Conservation (phyloP, 1,284 basidiomycete genomes). For the Polyporus tsugae region DNA sequence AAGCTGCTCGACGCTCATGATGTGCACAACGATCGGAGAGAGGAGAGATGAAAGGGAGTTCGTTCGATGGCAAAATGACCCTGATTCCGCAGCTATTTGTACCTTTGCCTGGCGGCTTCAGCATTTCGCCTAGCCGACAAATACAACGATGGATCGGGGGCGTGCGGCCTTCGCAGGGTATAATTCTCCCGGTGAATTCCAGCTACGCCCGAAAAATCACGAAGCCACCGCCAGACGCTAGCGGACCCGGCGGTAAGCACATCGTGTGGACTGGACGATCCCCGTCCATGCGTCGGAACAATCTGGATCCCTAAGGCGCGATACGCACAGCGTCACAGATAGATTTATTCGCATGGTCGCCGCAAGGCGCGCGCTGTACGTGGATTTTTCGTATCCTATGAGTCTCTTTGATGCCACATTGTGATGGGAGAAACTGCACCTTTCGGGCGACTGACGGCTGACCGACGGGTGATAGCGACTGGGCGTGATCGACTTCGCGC, state of each 20-base stretch:
- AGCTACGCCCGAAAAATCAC: constrained; percentile 13
- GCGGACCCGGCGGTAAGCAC: not conserved
- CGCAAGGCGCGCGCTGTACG: constrained; percentile 15
- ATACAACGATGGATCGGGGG: constrained; percentile 14
- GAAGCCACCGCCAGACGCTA: constrained; percentile 14
- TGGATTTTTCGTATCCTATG: constrained; percentile 19
- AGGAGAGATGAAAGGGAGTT: not conserved
- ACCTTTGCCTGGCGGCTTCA: constrained; percentile 15
- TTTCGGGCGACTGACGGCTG: constrained; percentile 9
- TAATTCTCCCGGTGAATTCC: constrained; percentile 18
- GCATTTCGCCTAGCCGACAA: constrained; percentile 4
- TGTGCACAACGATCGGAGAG: not conserved
- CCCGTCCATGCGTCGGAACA: constrained; percentile 8
- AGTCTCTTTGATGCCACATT: constrained; percentile 24
- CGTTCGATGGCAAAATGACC: constrained; percentile 1
- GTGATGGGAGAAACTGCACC: constrained; percentile 21
- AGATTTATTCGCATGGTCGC: constrained; percentile 12
- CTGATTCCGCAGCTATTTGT: constrained; percentile 22
- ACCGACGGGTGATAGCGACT: constrained; percentile 1
- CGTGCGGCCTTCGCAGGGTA: constrained; percentile 15
- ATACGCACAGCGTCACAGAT: constrained; percentile 11
- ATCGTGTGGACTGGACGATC: constrained; percentile 7
- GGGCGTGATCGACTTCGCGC: not conserved
- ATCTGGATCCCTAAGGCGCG: constrained; percentile 4
- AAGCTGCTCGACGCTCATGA: constrained; percentile 34